phyloP scores from a whole-genome alignment of 2,329 filamentous ascomycete genomes.

The Colletotrichum acutatum region DNA sequence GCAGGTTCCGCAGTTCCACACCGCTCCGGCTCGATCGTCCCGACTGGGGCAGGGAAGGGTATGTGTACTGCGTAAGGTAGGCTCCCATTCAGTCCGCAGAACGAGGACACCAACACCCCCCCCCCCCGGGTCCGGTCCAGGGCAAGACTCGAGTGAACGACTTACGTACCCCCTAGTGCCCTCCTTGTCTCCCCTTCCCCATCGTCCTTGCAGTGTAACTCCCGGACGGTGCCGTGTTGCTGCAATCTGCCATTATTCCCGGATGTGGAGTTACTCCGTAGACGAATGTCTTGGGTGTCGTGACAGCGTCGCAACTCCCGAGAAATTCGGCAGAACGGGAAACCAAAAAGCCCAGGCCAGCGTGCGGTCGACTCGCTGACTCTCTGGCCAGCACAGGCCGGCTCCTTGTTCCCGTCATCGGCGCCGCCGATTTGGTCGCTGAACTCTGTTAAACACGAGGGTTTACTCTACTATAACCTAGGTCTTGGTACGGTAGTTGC shows the following conservation, averaged over 20 bases:
- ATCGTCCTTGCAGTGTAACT: not conserved
- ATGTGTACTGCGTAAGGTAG: too few species aligned
- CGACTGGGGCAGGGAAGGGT: not conserved
- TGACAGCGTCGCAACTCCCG: too few species aligned
- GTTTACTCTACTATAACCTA: too few species aligned
- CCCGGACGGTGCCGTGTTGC: not conserved
- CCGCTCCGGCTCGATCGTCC: conserved; percentile 12
- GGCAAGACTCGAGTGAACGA: too few species aligned
- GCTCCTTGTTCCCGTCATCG: not conserved
- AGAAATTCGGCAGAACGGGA: too few species aligned
- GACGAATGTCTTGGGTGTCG: too few species aligned
- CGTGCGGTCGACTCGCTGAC: not conserved
- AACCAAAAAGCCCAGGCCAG: not conserved
- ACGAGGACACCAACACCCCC: too few species aligned
- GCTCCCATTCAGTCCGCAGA: not conserved
- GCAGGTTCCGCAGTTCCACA: conserved; percentile 1
- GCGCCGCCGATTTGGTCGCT: not conserved
- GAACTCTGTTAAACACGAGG: not conserved
- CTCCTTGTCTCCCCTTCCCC: too few species aligned
- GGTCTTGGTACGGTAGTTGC: too few species aligned
- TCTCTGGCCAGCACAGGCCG: too few species aligned
- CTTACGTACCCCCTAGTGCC: too few species aligned
- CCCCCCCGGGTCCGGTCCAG: not conserved
- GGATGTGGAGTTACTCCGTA: too few species aligned
- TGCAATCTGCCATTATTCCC: not conserved